Percentiles rank a stretch among this genome's conserved stretches.
phyloP scores from a whole-genome alignment of 2,329 filamentous ascomycete genomes.

The Neoarthrinium moseri region DNA sequence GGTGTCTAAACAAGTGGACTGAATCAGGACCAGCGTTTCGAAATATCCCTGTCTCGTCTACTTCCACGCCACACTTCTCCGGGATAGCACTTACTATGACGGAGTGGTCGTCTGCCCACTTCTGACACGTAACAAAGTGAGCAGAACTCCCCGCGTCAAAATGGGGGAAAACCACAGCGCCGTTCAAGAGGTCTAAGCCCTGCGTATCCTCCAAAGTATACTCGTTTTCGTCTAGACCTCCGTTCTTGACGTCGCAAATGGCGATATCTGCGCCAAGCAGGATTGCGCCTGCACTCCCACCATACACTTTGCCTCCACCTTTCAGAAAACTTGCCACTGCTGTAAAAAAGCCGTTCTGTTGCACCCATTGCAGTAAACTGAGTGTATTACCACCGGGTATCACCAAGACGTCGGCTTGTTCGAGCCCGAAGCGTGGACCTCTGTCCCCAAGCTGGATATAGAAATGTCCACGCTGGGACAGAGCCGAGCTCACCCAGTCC shows the following conservation, averaged over 20 bases:
- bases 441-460: neutral
- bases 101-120: neutral
- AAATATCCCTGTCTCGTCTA: neutral
- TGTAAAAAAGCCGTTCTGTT: neutral
- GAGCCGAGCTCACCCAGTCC: neutral
- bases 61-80: neutral
- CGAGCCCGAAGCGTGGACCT: neutral
- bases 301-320: neutral
- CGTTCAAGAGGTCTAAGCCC: neutral
- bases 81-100: neutral
- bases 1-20: neutral
- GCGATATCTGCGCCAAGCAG: neutral
- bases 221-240: neutral
- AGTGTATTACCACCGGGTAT: neutral
- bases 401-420: neutral
- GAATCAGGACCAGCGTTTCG: neutral
- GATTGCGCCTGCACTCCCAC: neutral
- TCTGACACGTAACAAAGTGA: neutral
- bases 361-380: neutral
- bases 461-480: neutral
- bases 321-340: neutral
- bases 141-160: neutral
- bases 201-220: neutral
- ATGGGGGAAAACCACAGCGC: neutral
- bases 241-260: neutral